Percentiles rank a stretch among this genome's conserved stretches.
phyloP scores from a whole-genome alignment of 176 grass and related monocot genomes.

The Coix lacrymajobi region DNA sequence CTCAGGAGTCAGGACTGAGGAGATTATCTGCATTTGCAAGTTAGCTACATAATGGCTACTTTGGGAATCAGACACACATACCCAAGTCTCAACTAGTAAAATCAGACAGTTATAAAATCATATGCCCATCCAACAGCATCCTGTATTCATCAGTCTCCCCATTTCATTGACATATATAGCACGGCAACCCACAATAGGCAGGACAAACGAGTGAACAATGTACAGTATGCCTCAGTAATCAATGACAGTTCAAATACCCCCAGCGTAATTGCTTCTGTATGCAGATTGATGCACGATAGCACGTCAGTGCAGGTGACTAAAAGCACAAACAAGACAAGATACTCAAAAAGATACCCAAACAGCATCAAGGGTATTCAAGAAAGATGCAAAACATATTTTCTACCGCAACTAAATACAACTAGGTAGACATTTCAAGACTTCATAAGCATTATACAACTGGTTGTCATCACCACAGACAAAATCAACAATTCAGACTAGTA shows the following conservation, averaged over 20 bases:
- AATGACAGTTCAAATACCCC: background rate
- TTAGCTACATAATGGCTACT: no score
- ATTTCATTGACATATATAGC: background rate
- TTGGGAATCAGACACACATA: background rate
- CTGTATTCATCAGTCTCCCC: background rate
- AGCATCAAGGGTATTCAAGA: background rate
- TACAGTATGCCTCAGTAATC: background rate
- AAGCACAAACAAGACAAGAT: no score
- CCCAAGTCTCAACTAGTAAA: background rate
- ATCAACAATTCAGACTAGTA: background rate
- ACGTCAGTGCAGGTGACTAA: background rate
- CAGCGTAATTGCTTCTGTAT: background rate
- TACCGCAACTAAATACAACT: background rate
- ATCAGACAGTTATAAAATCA: background rate
- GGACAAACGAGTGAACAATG: background rate
- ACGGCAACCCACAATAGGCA: fast-evolving
- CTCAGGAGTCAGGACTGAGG: background rate
- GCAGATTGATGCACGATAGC: background rate
- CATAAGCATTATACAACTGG: background rate
- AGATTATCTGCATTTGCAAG: background rate
- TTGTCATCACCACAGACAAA: background rate
- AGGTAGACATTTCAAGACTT: background rate
- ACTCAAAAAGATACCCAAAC: background rate
- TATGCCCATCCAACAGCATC: background rate
- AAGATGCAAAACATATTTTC: background rate